phyloP scores from a whole-genome alignment of 345 rosid species.

The Heritiera littoralis region DNA sequence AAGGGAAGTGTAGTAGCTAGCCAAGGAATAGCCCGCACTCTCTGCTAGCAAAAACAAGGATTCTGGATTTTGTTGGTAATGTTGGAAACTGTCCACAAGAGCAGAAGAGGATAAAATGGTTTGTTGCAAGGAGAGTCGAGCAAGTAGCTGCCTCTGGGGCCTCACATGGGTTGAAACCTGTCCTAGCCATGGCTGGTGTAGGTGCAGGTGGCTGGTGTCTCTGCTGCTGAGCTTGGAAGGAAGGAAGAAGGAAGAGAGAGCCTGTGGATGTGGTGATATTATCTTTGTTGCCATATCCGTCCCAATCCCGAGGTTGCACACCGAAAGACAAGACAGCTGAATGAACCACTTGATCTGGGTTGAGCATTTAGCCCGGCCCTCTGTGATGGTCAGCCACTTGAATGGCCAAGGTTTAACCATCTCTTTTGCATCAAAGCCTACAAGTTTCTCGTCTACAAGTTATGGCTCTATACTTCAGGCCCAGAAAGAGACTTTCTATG shows the following conservation, averaged over 20 bases:
- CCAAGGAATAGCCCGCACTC: slow-evolving; percentile 65
- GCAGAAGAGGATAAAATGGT: slow-evolving; percentile 29
- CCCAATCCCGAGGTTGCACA: not conserved
- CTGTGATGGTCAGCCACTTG: not conserved
- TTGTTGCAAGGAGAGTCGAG: slow-evolving; percentile 36
- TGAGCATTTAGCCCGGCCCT: not conserved
- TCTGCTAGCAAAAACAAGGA: slow-evolving; percentile 54
- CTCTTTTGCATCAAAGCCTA: not conserved
- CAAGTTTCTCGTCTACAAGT: too few species aligned
- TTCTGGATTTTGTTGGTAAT: slow-evolving; percentile 27
- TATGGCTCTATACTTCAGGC: too few species aligned
- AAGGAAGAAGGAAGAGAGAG: slow-evolving; percentile 14
- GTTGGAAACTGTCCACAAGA: slow-evolving; percentile 25
- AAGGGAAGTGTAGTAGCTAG: slow-evolving; percentile 92
- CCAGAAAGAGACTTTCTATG: too few species aligned
- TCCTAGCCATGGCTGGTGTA: slow-evolving; percentile 31
- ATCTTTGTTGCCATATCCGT: slow-evolving; percentile 38
- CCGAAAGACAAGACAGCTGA: too few species aligned
- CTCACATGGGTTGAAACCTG: slow-evolving; percentile 12
- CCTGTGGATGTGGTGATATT: slow-evolving; percentile 27
- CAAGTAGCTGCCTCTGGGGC: slow-evolving; percentile 20
- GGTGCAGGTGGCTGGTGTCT: slow-evolving; percentile 22
- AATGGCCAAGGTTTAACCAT: slow-evolving; percentile 17
- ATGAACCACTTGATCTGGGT: not conserved
- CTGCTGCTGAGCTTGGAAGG: slow-evolving; percentile 23